These are phyloP conservation scores for Fusarium temperatum DNA, from an alignment of 2,329 filamentous ascomycete species.

Conservation along the genomic window DNA sequence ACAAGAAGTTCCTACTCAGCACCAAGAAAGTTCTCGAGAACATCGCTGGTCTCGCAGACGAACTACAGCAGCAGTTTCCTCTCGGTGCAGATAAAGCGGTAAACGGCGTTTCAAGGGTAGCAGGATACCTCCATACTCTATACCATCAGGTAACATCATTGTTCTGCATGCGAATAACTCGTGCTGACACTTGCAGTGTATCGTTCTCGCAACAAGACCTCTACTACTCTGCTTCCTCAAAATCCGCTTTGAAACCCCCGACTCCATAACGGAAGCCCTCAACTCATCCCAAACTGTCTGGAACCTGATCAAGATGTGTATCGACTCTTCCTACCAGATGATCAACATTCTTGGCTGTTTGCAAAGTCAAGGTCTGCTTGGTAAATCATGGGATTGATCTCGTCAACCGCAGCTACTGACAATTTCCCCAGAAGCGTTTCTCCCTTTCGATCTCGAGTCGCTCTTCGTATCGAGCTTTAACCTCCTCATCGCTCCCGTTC, in stretches of 20 bases:
- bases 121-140: conserved; percentile 45
- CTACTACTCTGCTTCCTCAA: conserved; percentile 47
- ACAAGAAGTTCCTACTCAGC: conserved; percentile 44
- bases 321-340: conserved; percentile 47
- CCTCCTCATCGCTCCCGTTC: conserved; percentile 49
- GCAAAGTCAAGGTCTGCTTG: conserved; percentile 56
- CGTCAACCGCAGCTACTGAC: neutral
- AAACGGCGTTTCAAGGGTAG: conserved; percentile 47
- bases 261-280: conserved; percentile 44
- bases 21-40: conserved; percentile 44
- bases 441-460: conserved; percentile 58
- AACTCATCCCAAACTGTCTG: conserved; percentile 49
- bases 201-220: conserved; percentile 46
- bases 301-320: conserved; percentile 47
- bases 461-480: conserved; percentile 55
- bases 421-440: conserved; percentile 52
- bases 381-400: conserved; percentile 43
- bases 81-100: conserved; percentile 40
- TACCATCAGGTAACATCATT: conserved; percentile 42
- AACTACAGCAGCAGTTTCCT: conserved; percentile 44
- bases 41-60: conserved; percentile 44
- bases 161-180: accelerated
- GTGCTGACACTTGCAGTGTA: conserved; percentile 36
- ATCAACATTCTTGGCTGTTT: conserved; percentile 54
- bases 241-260: conserved; percentile 42